Base-by-base conservation (phyloP, 176 grass and related monocot genomes). In the Melocanna baccifera region DNA sequence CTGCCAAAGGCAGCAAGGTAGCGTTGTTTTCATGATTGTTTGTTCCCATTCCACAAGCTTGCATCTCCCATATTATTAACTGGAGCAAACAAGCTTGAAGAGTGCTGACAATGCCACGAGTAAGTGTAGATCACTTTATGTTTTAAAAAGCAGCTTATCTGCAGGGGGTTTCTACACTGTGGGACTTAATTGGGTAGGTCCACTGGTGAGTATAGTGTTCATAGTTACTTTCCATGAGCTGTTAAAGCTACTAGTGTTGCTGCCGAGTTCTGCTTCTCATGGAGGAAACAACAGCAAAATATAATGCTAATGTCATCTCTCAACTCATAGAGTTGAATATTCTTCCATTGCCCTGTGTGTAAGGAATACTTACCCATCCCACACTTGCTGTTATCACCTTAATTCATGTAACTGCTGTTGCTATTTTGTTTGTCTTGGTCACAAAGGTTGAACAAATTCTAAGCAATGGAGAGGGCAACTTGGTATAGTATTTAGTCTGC, bases 391-490 rank as follows among this genome's bases (percentile, higher is more conserved):
- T 73, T 86, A 42, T 71, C 66, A 71, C 55, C 42, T 86, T 86
- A 70, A 80, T 79, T 72, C 15, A 40, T 81, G 50, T 90, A 80
- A 76, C 73, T 56, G 5, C 13, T 86, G 41, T 77, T 66, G 77
- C 45, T 79, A n/a, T 66, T 73, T 42, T 85, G 10, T 76, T 67
- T 79, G 26, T 71, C 57, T 89, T 80, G 45, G 32, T 74, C 58
- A 65, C 55, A 18, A 65, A 81, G 85, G 85, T 56, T 81, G 85
- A 85, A 78, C 69, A 81, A 78, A 73, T 67, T 85, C 61, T 77
- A 53, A 28, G 30, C 71, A 71, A 73, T 45, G 69, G 48, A 80
- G 71, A 86, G 63, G 73, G 46, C 28, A 57, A 63, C 51, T 57
- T 88, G 86, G 78, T 86, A 86, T 70, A 69, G 65, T 69, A 70